Evolutionary conservation across 768 basidiomycete genomes (phyloP).

Genomic region (Scleroderma bovista): DNA sequence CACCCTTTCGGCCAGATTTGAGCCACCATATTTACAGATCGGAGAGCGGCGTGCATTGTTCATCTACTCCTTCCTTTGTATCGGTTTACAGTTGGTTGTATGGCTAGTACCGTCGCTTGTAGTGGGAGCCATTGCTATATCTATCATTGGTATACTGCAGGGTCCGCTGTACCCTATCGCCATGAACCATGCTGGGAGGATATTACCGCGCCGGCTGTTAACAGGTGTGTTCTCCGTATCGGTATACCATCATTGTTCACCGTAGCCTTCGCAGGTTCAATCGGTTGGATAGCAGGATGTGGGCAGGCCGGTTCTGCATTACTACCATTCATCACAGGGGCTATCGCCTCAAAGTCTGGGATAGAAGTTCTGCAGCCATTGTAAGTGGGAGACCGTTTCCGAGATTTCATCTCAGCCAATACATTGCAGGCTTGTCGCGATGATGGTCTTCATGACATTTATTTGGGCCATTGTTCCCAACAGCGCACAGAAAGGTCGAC

Average conservation of each 20-base stretch:
- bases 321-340: conserved; percentile 69
- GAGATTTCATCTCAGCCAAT: not conserved
- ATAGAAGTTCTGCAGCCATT: conserved; percentile 37
- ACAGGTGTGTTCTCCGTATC: conserved; percentile 28
- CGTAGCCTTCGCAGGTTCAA: conserved; percentile 32
- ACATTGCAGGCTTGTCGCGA: conserved; percentile 27
- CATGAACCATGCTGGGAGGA: conserved; percentile 63
- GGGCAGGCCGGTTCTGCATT: conserved; percentile 71
- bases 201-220: conserved; percentile 68
- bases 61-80: conserved; percentile 46
- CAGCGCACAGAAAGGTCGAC: conserved; percentile 13
- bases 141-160: conserved; percentile 49
- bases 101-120: conserved; percentile 54
- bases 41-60: conserved; percentile 51
- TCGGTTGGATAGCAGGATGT: conserved; percentile 64
- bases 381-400: conserved; percentile 10
- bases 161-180: conserved; percentile 52
- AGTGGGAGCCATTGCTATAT: conserved; percentile 49
- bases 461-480: conserved; percentile 41
- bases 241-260: not conserved
- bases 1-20: not conserved
- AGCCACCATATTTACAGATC: conserved; percentile 26
- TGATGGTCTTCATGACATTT: conserved; percentile 38
- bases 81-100: conserved; percentile 51
- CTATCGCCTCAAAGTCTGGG: conserved; percentile 56